Evolutionary conservation across 345 rosid genomes (phyloP), one percentile per base, ranked within the genome.

Genomic region (Cardamine occulta): DNA sequence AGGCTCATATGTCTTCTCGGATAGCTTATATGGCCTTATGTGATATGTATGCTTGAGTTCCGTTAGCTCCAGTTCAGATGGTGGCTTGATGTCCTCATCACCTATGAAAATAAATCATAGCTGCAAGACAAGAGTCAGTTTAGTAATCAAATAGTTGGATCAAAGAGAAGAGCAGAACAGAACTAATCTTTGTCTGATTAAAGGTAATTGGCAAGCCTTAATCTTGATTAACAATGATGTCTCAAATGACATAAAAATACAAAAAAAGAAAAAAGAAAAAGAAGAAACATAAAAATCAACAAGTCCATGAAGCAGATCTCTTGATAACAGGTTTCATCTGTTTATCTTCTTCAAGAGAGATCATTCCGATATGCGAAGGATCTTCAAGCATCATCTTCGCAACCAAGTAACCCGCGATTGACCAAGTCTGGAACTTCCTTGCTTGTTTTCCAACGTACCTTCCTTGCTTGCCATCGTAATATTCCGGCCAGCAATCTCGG

Each of bases 301-400:
- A 80, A 63, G 88, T 81, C 90, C 90, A 85, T 4, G 93, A 87
- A 13, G 81, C 67, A 11, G 93, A 87, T 80, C 93, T 83, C 75
- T 81, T 88, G 49, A 84, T 47, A 8, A 83, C 79, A 34, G 89
- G 89, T 60, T 77, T 79, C 91, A 86, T 81, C 72, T 79, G 87
- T 72, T 84, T 89, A 79, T 87, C 94, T 75, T 89, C 91, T 80
- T 84, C 94, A 24, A 84, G 79, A 14, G 91, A 81, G 9, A 87
- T 77, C 91, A 89, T 89, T 2, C 89, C 83, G 9, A 86, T 31
- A 79, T 84, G 88, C 6, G 94, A 87, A 53, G 88, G 91, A 70
- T 87, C 90, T 74, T 87, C 90, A 15, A 87, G 81, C 91, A 87
- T 77, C 89, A 87, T 85, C 67, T 86, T 89, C 0, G 91, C 90